Base-by-base conservation (phyloP, 108 stramenopile genomes). In the Nitzschia sp. region DNA sequence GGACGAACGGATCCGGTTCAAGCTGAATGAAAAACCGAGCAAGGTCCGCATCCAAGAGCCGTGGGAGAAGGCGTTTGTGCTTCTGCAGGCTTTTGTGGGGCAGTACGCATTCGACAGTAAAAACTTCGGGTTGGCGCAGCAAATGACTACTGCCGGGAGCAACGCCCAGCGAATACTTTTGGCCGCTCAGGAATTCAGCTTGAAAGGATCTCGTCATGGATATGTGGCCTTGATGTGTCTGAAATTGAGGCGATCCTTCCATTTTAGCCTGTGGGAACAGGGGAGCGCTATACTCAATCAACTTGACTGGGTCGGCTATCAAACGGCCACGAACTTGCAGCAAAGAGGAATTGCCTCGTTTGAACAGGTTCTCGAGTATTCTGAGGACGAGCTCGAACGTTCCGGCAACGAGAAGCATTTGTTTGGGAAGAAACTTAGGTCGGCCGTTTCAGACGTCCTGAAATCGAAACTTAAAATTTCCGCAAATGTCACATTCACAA, bases 241-340 rank as follows among this genome's bases (percentile, higher is more conserved):
- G 42, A 77, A 74, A 21, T 61, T 92, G 47, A 68, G 89, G 28
- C 65, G 91, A 71, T 85, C 84, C 8, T 63, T 92, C 24, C 54
- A 76, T 6, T 72, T 72, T 13, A 70, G 85, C 68, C 67, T 89
- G 17, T 96, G 93, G 91, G 75, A 80, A 23, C 78, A 68, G 17
- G 63, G 73, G 8, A 83, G 84, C 49, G 90, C 90, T n/a, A 84
- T 91, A 13, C 59, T 95, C 65, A 86, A 90, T 46, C 94, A 95
- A 64, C 72, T 96, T 30, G 66, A 62, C 38, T 85, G 89, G 31
- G 79, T 96, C 11, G 88, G 80, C n/a, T 64, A 66, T 0, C 79
- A 33, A 8, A 58, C 74, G 19, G 68, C 80, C 11, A 72, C 56
- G 8, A 75, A 77, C 42, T 74, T 96, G 2, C 59, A 57, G 66